Evolutionary conservation across 257 asterid genomes (phyloP), one percentile per base, ranked within the genome.

Genomic region (Ilex aquifolium): DNA sequence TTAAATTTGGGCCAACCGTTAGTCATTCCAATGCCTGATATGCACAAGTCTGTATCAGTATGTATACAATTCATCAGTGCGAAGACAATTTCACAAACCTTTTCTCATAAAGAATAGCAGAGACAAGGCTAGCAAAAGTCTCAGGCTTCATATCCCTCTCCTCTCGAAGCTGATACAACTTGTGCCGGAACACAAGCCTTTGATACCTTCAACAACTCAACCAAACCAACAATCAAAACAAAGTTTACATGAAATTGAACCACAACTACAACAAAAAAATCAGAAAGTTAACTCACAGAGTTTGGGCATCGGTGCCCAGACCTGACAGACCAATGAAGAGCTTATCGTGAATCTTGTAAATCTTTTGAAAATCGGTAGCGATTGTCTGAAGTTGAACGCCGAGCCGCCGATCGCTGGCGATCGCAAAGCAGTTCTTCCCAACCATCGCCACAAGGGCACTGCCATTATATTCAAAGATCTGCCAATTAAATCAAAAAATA

Each of bases 61-160:
- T 42, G 12, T 42, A 21, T 21, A 1, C 27, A 21, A 6, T 7
- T 42, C 10, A 42, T 42, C 7, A 42, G 48, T 42, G 12, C 12
- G 48, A 7, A 42, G 1, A 6, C 12, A 31, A 58, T 51, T 59
- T 60, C 7, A 76, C 83, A 3, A 44, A 88, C 98, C 98, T 91
- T 65, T 88, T 88, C 84, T 91, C 96, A 49, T 91, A 91, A 56
- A 83, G 88, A 69, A 88, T 57, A 13, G 96, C 96, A 61, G 97
- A 91, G 32, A 91, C 97, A 53, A 91, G 96, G 82, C 95, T 91
- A n/a, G 97, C 87, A 82, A 91, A 91, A 61, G 96, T 91, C 70
- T 91, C 96, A 36, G 98, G 96, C 83, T 86, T 91, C 96, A 91
- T 88, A 62, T 91, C 78, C 81, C 98, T 88, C 83, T 91, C 96